Percentiles rank a stretch among this genome's conserved stretches.
Evolutionary conservation across 331 rosid genomes (phyloP).

Genomic region (Phaseolus coccineus): DNA sequence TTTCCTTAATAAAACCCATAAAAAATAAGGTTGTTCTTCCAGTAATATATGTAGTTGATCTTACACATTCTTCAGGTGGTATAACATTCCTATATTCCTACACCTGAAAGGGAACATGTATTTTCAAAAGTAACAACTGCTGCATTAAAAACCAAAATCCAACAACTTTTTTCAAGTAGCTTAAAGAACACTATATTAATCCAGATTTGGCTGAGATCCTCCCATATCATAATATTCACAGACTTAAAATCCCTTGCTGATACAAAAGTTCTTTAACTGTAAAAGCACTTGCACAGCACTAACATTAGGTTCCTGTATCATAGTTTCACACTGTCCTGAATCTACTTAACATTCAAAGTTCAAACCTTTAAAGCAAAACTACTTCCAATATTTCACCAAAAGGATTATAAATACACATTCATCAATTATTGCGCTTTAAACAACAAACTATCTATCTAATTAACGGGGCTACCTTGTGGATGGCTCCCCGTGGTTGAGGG

Average conservation of each 20-base stretch:
- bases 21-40: not conserved
- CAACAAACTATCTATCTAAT: constrained; percentile 2
- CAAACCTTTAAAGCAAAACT: not conserved
- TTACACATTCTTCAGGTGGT: not conserved
- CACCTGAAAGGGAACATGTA: not conserved
- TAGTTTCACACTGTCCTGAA: not conserved
- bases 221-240: not conserved
- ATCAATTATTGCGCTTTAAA: constrained; percentile 9
- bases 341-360: constrained; percentile 8
- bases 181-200: not conserved
- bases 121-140: constrained; percentile 16
- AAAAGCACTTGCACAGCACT: constrained; percentile 20
- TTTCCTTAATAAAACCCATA: not conserved
- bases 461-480: not conserved
- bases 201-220: not conserved
- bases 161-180: not conserved
- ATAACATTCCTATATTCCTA: constrained; percentile 13
- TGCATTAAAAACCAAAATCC: not conserved
- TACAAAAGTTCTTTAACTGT: not conserved
- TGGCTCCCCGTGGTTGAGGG: not conserved
- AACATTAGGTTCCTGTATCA: constrained; percentile 4
- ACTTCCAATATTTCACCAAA: not conserved
- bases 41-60: not conserved
- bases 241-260: not conserved
- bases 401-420: constrained; percentile 30